A percentile compares a stretch with the other conserved stretches of the same genome.
These are phyloP conservation scores for Acanthamoeba sp. DNA, from an alignment of 208 protist species.

Conservation along the genomic window DNA sequence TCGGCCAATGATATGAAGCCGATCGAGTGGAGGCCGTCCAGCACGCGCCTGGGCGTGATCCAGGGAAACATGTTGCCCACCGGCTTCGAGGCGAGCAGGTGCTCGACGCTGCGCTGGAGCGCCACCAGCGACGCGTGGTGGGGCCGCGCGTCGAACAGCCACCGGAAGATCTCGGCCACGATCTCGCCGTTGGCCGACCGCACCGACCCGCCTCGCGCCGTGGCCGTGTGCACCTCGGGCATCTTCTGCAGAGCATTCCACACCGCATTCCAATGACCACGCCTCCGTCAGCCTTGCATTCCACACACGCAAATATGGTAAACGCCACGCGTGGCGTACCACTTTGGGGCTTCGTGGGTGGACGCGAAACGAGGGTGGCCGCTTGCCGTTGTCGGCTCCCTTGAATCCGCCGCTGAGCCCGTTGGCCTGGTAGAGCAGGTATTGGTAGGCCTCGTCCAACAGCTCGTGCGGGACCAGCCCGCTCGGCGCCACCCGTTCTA, in stretches of 20 bases:
- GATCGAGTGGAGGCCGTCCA: not conserved
- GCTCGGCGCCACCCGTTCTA: not conserved
- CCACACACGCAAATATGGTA: not conserved
- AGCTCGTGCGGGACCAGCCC: not conserved
- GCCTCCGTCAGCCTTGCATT: too few relatives aligned
- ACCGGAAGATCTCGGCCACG: slow-evolving; percentile 2
- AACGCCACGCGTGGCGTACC: not conserved
- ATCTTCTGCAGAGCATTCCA: not conserved
- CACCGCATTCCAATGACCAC: too few relatives aligned
- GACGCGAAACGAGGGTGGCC: not conserved
- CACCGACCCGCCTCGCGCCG: not conserved
- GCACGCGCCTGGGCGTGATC: not conserved
- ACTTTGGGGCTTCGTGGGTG: not conserved
- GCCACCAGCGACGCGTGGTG: not conserved
- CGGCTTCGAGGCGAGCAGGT: not conserved
- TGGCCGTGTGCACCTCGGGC: not conserved
- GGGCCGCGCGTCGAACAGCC: not conserved
- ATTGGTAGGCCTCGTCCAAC: slow-evolving; percentile 2
- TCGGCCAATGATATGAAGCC: not conserved
- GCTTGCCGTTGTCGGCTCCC: not conserved
- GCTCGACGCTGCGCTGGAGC: not conserved
- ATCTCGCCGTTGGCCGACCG: not conserved
- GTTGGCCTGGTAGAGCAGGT: slow-evolving; percentile 21
- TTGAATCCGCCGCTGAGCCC: not conserved
- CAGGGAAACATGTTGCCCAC: not conserved